A percentile compares a stretch with the other conserved stretches of the same genome.
phyloP scores from a whole-genome alignment of 768 basidiomycete genomes.

The Lanmaoa pseudosensibilis region DNA sequence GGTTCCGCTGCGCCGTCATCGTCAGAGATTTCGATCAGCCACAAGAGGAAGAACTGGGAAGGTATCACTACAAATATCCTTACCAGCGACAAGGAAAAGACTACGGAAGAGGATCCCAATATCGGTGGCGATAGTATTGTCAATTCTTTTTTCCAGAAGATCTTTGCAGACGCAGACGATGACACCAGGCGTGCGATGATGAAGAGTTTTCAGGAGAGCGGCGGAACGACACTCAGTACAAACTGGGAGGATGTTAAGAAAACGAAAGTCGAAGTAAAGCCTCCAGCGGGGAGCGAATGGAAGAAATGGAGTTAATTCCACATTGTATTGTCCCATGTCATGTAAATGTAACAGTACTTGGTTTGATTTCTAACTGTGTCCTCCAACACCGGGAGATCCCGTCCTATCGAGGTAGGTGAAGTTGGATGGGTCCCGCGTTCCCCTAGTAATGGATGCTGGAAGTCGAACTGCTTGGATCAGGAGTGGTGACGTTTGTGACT shows the following conservation, averaged over 20 bases:
- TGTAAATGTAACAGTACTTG: not conserved
- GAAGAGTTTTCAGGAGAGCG: constrained; percentile 95
- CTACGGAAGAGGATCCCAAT: constrained; percentile 79
- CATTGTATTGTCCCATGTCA: not conserved
- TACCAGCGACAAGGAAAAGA: constrained; percentile 64
- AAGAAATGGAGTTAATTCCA: constrained; percentile 63
- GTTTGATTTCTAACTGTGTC: not conserved
- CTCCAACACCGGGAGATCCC: no score
- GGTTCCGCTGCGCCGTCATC: constrained; percentile 35
- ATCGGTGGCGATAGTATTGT: constrained; percentile 84
- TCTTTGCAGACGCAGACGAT: constrained; percentile 88
- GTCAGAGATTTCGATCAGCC: constrained; percentile 34
- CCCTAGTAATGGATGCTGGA: no score
- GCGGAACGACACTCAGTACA: constrained; percentile 93
- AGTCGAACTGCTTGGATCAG: no score
- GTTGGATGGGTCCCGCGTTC: no score
- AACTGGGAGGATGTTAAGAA: constrained; percentile 91
- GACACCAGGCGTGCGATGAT: constrained; percentile 94
- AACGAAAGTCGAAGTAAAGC: constrained; percentile 69
- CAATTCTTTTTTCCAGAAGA: constrained; percentile 88
- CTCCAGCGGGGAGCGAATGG: constrained; percentile 83
- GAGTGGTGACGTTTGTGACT: no score
- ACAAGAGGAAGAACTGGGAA: constrained; percentile 85
- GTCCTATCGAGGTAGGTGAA: no score
- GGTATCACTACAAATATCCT: constrained; percentile 70